These are phyloP conservation scores for Tympanopsis confertula DNA, from an alignment of 2,329 filamentous ascomycete genomes.

Conservation along the genomic window DNA sequence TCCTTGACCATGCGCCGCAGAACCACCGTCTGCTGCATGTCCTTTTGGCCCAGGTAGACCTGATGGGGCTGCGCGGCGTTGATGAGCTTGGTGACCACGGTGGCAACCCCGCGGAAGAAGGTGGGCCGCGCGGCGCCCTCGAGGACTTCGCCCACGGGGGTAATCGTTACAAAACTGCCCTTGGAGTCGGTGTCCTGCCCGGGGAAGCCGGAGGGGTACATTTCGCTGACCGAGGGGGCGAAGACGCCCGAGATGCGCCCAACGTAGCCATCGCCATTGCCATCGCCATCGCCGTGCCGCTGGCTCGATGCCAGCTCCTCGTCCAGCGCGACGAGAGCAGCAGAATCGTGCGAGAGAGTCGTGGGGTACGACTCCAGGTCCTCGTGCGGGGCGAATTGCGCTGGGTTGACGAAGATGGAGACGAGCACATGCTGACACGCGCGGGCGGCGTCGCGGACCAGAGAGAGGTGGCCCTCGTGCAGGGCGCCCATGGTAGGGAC, in stretches of 20 bases:
- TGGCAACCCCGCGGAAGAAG: slow-evolving; percentile 60
- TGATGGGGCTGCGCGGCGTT: slow-evolving; percentile 52
- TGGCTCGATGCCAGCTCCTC: slow-evolving; percentile 26
- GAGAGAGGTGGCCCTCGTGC: slow-evolving; percentile 51
- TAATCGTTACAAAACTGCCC: slow-evolving; percentile 55
- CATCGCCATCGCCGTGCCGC: too few species aligned
- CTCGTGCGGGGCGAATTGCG: slow-evolving; percentile 57
- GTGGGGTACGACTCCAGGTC: slow-evolving; percentile 54
- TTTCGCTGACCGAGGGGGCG: slow-evolving; percentile 46
- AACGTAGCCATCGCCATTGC: slow-evolving; percentile 20
- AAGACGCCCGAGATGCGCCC: slow-evolving; percentile 45
- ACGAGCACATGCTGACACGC: slow-evolving; percentile 56
- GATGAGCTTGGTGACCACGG: slow-evolving; percentile 60
- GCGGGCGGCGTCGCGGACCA: slow-evolving; percentile 47
- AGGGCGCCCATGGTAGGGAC: slow-evolving; percentile 62
- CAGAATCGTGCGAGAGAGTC: slow-evolving; percentile 49
- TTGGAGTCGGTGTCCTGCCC: slow-evolving; percentile 30
- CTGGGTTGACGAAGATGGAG: slow-evolving; percentile 58
- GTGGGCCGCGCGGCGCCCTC: slow-evolving; percentile 54
- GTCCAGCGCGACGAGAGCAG: slow-evolving; percentile 39
- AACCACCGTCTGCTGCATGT: slow-evolving; percentile 56
- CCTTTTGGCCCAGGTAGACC: slow-evolving; percentile 62
- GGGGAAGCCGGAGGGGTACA: slow-evolving; percentile 53
- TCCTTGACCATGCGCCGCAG: slow-evolving; percentile 53
- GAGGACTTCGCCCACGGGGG: slow-evolving; percentile 43